phyloP scores from a whole-genome alignment of 2,329 filamentous ascomycete species.

The Penicillium sp. region DNA sequence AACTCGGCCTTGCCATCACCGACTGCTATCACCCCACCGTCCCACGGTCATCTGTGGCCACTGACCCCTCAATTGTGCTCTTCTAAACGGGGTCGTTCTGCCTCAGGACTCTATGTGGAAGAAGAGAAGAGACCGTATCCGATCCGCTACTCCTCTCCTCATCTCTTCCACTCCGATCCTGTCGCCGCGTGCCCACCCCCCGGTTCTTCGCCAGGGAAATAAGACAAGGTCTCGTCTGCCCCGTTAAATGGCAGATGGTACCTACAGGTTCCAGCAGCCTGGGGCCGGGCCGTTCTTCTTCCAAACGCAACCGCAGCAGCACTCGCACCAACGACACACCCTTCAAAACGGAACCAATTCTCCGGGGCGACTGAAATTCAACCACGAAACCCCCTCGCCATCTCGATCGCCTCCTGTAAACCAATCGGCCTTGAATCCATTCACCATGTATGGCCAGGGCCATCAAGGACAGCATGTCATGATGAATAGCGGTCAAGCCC shows the following conservation, averaged over 20 bases:
- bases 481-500: constrained; percentile 50
- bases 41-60: constrained; percentile 13
- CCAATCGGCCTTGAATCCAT: constrained; percentile 44
- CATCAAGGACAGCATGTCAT: constrained; percentile 51
- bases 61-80: constrained; percentile 18
- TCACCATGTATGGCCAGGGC: constrained; percentile 49
- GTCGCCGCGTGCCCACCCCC: constrained; percentile 25
- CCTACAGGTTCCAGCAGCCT: constrained; percentile 55
- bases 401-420: constrained; percentile 47
- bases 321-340: constrained; percentile 44
- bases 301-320: constrained; percentile 44
- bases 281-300: constrained; percentile 52
- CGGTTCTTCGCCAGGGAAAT: constrained; percentile 30
- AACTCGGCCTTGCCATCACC: constrained; percentile 9
- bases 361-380: constrained; percentile 47
- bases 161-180: constrained; percentile 26
- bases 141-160: constrained; percentile 38
- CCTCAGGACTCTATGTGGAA: constrained; percentile 48
- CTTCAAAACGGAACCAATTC: constrained; percentile 48
- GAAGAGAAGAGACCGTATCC: constrained; percentile 48
- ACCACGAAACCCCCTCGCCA: constrained; percentile 48
- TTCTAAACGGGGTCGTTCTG: constrained; percentile 31
- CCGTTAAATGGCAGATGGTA: constrained; percentile 57
- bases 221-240: constrained; percentile 46
- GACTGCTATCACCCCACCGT: constrained; percentile 11